Evolutionary conservation across 352 stramenopile species (phyloP).

Genomic region (Stramenopiles sp.): DNA sequence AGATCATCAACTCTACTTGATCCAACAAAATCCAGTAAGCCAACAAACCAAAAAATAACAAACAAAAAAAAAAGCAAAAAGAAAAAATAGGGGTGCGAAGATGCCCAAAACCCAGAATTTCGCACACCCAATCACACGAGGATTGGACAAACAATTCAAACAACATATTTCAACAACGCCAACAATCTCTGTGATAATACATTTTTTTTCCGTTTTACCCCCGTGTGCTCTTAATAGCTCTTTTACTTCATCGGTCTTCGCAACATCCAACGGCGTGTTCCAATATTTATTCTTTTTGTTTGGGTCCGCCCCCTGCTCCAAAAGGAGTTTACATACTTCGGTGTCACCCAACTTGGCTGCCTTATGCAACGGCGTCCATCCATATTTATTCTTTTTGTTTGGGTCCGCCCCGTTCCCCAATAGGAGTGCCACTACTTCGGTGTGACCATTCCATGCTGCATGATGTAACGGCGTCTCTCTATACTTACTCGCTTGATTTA

Average conservation of each 20-base stretch:
- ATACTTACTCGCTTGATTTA: slow-evolving; percentile 39
- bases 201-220: neutral
- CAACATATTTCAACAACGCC: too few species aligned
- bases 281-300: slow-evolving; percentile 16
- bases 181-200: too few species aligned
- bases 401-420: slow-evolving; percentile 11
- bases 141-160: too few species aligned
- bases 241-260: neutral
- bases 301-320: slow-evolving; percentile 23
- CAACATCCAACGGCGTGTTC: slow-evolving; percentile 7
- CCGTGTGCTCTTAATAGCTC: slow-evolving; percentile 7
- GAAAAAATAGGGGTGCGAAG: too few species aligned
- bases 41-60: too few species aligned
- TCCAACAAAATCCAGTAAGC: too few species aligned
- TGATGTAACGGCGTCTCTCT: slow-evolving; percentile 22
- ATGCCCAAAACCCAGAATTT: too few species aligned
- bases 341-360: slow-evolving; percentile 21
- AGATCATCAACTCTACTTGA: too few species aligned
- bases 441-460: slow-evolving; percentile 19
- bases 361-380: slow-evolving; percentile 21
- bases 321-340: slow-evolving; percentile 19
- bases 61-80: too few species aligned
- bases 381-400: slow-evolving; percentile 9
- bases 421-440: slow-evolving; percentile 14
- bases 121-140: too few species aligned